Conservation (phyloP, 768 basidiomycete species). For the Serendipita vermifera region DNA sequence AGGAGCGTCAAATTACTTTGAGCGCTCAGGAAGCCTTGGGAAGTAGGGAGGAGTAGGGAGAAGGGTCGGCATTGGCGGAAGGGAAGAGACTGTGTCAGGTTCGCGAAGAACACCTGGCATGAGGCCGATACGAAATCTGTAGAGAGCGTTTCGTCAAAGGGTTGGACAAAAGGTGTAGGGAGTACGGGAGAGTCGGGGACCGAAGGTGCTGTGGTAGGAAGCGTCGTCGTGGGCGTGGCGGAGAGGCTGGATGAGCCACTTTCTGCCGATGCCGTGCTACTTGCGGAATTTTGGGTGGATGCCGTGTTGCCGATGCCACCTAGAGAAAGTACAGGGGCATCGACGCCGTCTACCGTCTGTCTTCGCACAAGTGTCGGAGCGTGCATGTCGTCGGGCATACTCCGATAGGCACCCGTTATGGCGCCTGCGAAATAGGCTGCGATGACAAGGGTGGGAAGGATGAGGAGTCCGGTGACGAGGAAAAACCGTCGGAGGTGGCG, state of each 20-base stretch:
- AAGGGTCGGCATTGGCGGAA: conserved; percentile 71
- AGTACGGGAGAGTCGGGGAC: conserved; percentile 41
- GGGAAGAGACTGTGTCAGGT: conserved; percentile 49
- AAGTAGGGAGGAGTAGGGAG: conserved; percentile 47
- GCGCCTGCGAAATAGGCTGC: no score
- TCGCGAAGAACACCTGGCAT: conserved; percentile 60
- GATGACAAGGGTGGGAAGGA: no score
- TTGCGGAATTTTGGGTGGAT: conserved; percentile 15
- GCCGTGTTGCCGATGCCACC: conserved; percentile 1
- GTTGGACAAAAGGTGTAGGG: conserved; percentile 67
- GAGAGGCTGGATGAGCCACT: conserved; percentile 13
- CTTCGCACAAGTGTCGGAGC: no score
- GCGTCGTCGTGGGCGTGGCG: not conserved
- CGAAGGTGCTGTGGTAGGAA: conserved; percentile 24
- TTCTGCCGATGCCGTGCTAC: conserved; percentile 20
- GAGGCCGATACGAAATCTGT: conserved; percentile 45
- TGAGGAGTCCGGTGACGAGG: no score
- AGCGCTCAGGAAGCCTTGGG: conserved; percentile 43
- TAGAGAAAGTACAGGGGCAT: not conserved
- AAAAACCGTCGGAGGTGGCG: no score
- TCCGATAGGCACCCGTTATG: no score
- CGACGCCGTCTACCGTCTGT: not conserved
- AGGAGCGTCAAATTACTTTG: conserved; percentile 42
- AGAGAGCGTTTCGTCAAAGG: conserved; percentile 50
- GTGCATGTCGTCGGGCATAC: no score